These are phyloP conservation scores for Mortierella sp. DNA, from an alignment of 371 early-diverging fungal species.

Conservation along the genomic window DNA sequence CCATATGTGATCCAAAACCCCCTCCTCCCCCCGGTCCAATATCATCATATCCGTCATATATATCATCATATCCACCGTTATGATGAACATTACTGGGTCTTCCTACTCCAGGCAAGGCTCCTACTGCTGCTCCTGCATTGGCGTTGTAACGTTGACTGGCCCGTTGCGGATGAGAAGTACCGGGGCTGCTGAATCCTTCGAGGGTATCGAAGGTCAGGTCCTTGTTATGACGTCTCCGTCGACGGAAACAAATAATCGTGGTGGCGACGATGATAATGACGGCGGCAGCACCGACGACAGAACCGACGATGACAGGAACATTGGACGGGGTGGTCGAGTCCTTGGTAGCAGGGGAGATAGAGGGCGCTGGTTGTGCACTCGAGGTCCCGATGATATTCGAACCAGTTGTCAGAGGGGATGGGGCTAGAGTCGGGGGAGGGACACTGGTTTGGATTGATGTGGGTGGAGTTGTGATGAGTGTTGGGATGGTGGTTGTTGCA, in stretches of 20 bases:
- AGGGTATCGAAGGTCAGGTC: conserved; percentile 45
- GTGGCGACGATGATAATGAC: conserved; percentile 36
- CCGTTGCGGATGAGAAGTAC: conserved; percentile 5
- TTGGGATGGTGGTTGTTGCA: neutral
- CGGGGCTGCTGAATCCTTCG: conserved; percentile 27
- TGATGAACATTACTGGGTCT: neutral
- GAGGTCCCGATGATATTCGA: neutral
- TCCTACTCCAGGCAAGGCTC: neutral
- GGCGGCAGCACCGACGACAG: conserved; percentile 30
- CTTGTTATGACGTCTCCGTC: conserved; percentile 22
- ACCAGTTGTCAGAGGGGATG: neutral
- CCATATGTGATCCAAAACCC: neutral
- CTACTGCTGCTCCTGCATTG: neutral
- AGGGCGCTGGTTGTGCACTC: neutral
- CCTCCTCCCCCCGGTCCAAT: conserved; percentile 1
- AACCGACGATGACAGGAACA: conserved; percentile 47
- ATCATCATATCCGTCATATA: conserved; percentile 20
- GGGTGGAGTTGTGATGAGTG: neutral
- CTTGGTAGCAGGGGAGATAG: neutral
- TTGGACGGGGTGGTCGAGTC: conserved; percentile 9
- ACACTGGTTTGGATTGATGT: too few species aligned
- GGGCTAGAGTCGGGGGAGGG: neutral
- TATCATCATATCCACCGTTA: conserved; percentile 22
- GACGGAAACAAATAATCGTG: conserved; percentile 43
- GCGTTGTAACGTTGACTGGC: conserved; percentile 17